Evolutionary conservation across 1,284 basidiomycete genomes (phyloP).

Genomic region (Cystobasidium pallidum): DNA sequence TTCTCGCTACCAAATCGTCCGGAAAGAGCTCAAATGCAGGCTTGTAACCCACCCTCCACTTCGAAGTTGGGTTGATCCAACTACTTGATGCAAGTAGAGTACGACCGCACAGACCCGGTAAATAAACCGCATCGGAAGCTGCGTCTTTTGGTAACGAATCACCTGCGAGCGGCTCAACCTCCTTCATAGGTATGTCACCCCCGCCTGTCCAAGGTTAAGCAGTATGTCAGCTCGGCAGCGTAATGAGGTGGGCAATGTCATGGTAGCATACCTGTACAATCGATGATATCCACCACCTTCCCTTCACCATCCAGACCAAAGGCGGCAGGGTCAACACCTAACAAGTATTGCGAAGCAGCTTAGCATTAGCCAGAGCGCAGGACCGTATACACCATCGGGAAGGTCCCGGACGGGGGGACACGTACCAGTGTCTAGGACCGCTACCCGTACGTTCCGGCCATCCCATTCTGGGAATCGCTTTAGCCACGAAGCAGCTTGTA

Average conservation of each 20-base stretch:
- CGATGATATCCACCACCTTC: slow-evolving; percentile 57
- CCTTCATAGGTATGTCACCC: slow-evolving; percentile 51
- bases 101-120: slow-evolving; percentile 51
- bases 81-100: slow-evolving; percentile 51
- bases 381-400: too few species aligned
- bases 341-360: background rate
- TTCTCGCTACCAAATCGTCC: slow-evolving; percentile 53
- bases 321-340: slow-evolving; percentile 56
- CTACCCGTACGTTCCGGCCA: slow-evolving; percentile 55
- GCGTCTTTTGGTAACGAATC: slow-evolving; percentile 9
- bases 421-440: slow-evolving; percentile 55
- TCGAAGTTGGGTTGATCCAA: slow-evolving; percentile 53
- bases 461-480: slow-evolving; percentile 55
- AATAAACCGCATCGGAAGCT: slow-evolving; percentile 6
- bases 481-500: slow-evolving; percentile 54
- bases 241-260: too few species aligned
- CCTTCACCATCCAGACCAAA: slow-evolving; percentile 54
- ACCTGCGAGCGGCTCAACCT: slow-evolving; percentile 46
- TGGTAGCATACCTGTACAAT: slow-evolving; percentile 56
- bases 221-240: too few species aligned
- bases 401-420: background rate
- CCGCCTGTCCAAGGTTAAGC: slow-evolving; percentile 20
- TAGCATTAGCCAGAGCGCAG: background rate
- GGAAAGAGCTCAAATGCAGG: slow-evolving; percentile 57
- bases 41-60: slow-evolving; percentile 56